phyloP scores from a whole-genome alignment of 2,329 filamentous ascomycete species.

The Pseudogymnoascus sp. region DNA sequence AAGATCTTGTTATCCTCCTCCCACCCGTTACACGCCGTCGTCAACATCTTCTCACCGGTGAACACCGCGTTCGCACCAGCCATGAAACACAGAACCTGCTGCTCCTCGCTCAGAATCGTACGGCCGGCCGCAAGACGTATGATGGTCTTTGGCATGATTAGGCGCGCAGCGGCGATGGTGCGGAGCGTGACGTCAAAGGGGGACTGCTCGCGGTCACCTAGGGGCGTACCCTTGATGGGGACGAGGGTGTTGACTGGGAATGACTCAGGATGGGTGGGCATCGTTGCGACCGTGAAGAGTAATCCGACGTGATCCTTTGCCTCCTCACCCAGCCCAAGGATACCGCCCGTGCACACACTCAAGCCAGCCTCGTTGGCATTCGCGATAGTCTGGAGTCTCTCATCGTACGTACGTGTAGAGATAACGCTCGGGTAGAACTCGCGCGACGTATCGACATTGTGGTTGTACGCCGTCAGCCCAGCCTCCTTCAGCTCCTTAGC shows the following conservation, averaged over 20 bases:
- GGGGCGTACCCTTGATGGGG: slow-evolving; percentile 80
- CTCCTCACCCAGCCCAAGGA: slow-evolving; percentile 75
- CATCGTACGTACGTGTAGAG: slow-evolving; percentile 78
- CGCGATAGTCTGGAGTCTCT: slow-evolving; percentile 68
- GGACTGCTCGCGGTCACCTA: slow-evolving; percentile 65
- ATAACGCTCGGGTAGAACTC: slow-evolving; percentile 86
- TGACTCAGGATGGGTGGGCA: slow-evolving; percentile 76
- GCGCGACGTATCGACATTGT: slow-evolving; percentile 84
- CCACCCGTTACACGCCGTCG: slow-evolving; percentile 84
- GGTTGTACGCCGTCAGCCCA: slow-evolving; percentile 85
- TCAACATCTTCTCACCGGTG: slow-evolving; percentile 92
- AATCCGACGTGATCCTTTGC: slow-evolving; percentile 73
- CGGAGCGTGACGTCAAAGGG: slow-evolving; percentile 71
- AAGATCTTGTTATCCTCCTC: slow-evolving; percentile 83
- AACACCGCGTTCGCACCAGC: slow-evolving; percentile 92
- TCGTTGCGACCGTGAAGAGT: slow-evolving; percentile 70
- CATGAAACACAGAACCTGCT: slow-evolving; percentile 83
- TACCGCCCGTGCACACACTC: slow-evolving; percentile 84
- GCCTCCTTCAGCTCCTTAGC: slow-evolving; percentile 75
- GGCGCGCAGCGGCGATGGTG: slow-evolving; percentile 73
- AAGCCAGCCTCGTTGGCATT: slow-evolving; percentile 80
- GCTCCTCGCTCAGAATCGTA: slow-evolving; percentile 76
- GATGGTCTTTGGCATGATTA: slow-evolving; percentile 78
- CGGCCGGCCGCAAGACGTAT: slow-evolving; percentile 79
- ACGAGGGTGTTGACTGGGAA: slow-evolving; percentile 89